Conservation (phyloP, 495 filamentous ascomycete species). For the Margaritispora aquatica region DNA sequence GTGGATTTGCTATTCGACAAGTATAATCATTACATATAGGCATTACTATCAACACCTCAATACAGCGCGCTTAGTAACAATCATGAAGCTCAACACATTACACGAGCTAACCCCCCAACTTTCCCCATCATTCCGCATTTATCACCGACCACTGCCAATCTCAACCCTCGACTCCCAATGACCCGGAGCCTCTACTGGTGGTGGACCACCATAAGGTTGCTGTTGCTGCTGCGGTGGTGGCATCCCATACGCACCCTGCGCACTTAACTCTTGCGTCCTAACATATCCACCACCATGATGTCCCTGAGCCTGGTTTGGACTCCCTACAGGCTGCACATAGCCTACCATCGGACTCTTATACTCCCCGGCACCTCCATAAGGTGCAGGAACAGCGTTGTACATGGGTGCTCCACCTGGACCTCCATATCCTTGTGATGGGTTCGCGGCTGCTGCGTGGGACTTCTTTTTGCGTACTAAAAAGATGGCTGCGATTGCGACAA, state of each 20-base stretch:
- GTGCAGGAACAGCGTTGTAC: not conserved
- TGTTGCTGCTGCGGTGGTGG: not conserved
- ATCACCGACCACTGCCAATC: not conserved
- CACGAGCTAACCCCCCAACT: too few relatives aligned
- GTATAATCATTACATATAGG: too few relatives aligned
- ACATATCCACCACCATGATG: not conserved
- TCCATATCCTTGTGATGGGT: not conserved
- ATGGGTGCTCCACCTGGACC: not conserved
- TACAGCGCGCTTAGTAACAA: too few relatives aligned
- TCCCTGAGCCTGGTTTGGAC: not conserved
- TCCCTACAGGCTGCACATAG: not conserved
- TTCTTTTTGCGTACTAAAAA: not conserved
- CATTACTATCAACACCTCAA: too few relatives aligned
- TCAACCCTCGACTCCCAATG: conserved; percentile 1
- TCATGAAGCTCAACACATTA: too few relatives aligned
- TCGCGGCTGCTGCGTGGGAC: not conserved
- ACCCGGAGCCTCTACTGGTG: not conserved
- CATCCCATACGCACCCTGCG: not conserved
- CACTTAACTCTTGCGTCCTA: not conserved
- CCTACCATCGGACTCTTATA: not conserved
- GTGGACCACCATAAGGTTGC: not conserved
- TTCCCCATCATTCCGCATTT: too few relatives aligned
- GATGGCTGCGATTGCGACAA: not conserved
- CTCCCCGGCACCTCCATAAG: not conserved
- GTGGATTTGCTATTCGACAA: too few relatives aligned